These are phyloP conservation scores for Postia placenta DNA, from an alignment of 768 basidiomycete genomes.

Conservation along the genomic window DNA sequence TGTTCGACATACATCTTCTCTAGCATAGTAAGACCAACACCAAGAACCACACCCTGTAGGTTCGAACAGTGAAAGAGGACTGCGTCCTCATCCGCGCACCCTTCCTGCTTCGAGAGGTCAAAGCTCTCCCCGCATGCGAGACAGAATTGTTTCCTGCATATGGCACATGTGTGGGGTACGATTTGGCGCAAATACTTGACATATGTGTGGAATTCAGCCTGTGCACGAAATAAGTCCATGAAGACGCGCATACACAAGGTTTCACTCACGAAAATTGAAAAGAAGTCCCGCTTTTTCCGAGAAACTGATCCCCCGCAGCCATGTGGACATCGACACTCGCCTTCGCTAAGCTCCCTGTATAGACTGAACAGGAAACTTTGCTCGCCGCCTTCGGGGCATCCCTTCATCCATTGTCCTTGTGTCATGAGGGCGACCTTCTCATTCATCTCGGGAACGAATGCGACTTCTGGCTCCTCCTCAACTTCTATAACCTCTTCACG, in stretches of 20 bases:
- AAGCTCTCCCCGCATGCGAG: conserved; percentile 44
- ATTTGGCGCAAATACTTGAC: conserved; percentile 53
- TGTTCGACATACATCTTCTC: conserved; percentile 67
- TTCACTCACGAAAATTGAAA: conserved; percentile 67
- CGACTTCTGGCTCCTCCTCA: conserved; percentile 65
- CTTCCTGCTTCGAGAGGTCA: conserved; percentile 16
- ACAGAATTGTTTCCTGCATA: conserved; percentile 30
- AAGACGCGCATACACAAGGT: background rate
- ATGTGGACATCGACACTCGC: conserved; percentile 63
- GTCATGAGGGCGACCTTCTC: conserved; percentile 65
- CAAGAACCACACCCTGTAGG: conserved; percentile 83
- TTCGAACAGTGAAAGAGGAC: conserved; percentile 85
- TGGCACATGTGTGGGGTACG: conserved; percentile 51
- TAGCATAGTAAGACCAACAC: conserved; percentile 85
- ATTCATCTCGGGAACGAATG: conserved; percentile 33
- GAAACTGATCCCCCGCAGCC: conserved; percentile 59
- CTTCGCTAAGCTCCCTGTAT: conserved; percentile 66
- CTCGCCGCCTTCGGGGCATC: conserved; percentile 90
- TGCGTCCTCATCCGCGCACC: conserved; percentile 36
- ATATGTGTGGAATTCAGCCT: conserved; percentile 74
- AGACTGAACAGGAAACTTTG: conserved; percentile 84
- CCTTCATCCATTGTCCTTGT: conserved; percentile 95
- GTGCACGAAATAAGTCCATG: conserved; percentile 12
- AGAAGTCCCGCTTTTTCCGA: conserved; percentile 74
- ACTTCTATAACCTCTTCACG: conserved; percentile 90